Evolutionary conservation across 306 rosid genomes (phyloP).

Genomic region (Quercus aquifolioides): DNA sequence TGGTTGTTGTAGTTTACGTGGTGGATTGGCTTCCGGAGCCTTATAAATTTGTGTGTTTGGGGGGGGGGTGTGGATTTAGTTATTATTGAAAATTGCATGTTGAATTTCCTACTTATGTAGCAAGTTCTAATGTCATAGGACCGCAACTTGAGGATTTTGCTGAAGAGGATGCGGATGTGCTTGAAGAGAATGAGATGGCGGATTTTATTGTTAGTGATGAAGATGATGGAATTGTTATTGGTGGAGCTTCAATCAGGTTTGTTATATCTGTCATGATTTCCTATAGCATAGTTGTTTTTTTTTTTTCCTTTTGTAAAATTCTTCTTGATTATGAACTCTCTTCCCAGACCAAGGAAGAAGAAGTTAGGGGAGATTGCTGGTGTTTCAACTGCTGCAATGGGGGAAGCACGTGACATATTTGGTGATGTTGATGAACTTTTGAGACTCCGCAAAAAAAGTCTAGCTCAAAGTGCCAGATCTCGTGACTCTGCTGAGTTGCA

Average conservation of each 20-base stretch:
- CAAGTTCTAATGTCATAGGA: conserved; percentile 32
- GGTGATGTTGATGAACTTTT: conserved; percentile 85
- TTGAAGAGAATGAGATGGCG: conserved; percentile 96
- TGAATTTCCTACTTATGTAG: no score
- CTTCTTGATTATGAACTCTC: background rate
- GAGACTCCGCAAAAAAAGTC: conserved; percentile 49
- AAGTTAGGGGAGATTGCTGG: conserved; percentile 69
- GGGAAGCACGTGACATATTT: conserved; percentile 92
- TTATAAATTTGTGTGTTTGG: no score
- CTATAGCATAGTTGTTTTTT: background rate
- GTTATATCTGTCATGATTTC: background rate
- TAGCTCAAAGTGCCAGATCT: conserved; percentile 9
- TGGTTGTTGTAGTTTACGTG: no score
- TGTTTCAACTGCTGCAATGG: conserved; percentile 79
- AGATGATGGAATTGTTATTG: conserved; percentile 50
- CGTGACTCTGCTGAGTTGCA: conserved; percentile 41
- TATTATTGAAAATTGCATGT: background rate
- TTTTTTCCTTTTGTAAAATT: no score
- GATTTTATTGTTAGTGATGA: conserved; percentile 89
- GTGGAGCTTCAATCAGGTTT: conserved; percentile 77
- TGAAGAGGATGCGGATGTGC: conserved; percentile 86
- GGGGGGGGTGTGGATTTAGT: no score
- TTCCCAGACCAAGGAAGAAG: conserved; percentile 35
- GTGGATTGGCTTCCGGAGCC: no score
- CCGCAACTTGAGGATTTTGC: conserved; percentile 82